Evolutionary conservation across 805 yeast genomes (phyloP), one percentile per base, ranked within the genome.

Genomic region (Suhomyces canberraensis): DNA sequence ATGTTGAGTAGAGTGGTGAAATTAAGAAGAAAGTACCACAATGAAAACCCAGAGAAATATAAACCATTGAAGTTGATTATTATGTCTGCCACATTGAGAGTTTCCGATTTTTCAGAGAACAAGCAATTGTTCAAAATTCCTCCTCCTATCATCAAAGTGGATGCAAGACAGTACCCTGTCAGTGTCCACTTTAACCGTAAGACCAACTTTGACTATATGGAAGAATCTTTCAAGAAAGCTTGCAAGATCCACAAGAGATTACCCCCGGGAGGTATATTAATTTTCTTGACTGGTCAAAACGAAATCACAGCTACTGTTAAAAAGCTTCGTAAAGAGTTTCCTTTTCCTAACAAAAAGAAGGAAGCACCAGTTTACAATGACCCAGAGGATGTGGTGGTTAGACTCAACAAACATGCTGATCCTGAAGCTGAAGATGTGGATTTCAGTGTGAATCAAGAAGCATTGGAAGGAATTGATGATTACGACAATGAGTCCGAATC

Each of bases 21-120:
- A 45, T 69, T 91, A 26, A 78, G 99, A 51, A 50, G 73, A 37
- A 71, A 75, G 43, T 72, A 76, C 34, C 69, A 71, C 50, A 52
- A 46, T 3, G 56, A 71, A 35, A 65, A 79, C 45, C 79, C 84
- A 2, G 28, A 36, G 0, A 67, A 64, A 19, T 60, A 62, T 50
- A 77, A 73, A 43, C 89, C 84, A 9, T 68, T 93, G 41, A 93
- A 91, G 57, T 62, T 93, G 40, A 76, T 93, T 18, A 82, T 93
- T 50, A 93, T 93, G 99, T 90, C 98, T 29, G 99, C 99, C 13
- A 93, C 99, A 0, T 71, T 93, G 41, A 73, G 98, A 50, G 98
- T 93, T 1, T 65, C 91, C 11, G 99, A 93, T 58, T 93, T 93
- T 54, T 79, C 96, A 35, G 95, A 89, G 51, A 93, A 93, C 58